Base-by-base conservation (phyloP, 2,329 filamentous ascomycete genomes). In the Fusarium coicis region DNA sequence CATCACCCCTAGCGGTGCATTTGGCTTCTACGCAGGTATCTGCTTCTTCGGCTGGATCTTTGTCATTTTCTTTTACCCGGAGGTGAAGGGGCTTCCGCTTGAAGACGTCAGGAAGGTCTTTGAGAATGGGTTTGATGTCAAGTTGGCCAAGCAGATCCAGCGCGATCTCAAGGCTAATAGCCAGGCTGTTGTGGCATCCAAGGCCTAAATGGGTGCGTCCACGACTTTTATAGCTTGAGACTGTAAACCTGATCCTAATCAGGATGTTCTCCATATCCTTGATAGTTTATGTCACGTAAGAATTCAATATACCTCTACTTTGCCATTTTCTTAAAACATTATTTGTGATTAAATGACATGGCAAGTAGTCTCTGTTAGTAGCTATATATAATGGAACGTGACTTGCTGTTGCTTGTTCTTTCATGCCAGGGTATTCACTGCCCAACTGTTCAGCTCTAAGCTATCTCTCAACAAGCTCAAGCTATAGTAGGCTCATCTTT, bases 21-120 rank as follows among this genome's bases (percentile, higher is more conserved):
- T 87, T 66, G 85, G 85, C 10, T 87, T 88, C 76, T 88, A 87
- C 61, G 84, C 85, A 1, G 84, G 79, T 1, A 85, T 88, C 39
- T 87, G 85, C 70, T 81, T 85, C 61, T 70, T 85, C 43, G 85
- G 86, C 80, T 84, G 70, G 65, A 63, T 72, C 7, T 77, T 66
- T 64, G 81, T 88, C 21, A 82, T 84, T 53, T 84, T 87, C 79
- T 87, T 80, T 70, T 88, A 87, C 70, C 87, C 87, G 0, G 86
- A 89, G 69, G 86, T 87, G 5, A 87, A 87, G 71, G 86, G 87
- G 12, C 85, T 89, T 82, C 84, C 86, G 19, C 79, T 89, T 5
- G 88, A 89, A 73, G 85, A 86, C 46, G 83, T 88, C 23, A 80
- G 84, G 34, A 84, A 86, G 57, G 81, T 88, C 10, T 89, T 88